A percentile compares a stretch with the other conserved stretches of the same genome.
These are phyloP conservation scores for Russula abietina DNA, from an alignment of 768 basidiomycete genomes.

Conservation along the genomic window DNA sequence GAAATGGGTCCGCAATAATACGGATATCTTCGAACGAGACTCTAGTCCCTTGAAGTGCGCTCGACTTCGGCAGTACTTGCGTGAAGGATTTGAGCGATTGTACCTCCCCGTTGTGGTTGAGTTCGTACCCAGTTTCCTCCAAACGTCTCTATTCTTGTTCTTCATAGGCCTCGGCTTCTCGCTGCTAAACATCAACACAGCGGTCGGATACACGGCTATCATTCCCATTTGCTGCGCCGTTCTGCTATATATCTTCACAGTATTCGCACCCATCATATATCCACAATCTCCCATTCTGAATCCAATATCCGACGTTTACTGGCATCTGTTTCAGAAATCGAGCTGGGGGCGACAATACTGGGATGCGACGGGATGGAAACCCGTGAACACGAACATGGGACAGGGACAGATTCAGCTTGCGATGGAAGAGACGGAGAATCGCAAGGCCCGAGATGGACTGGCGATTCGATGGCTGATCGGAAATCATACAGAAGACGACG, in stretches of 20 bases:
- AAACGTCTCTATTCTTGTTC: not conserved
- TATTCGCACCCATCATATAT: too few species aligned
- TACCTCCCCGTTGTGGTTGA: not conserved
- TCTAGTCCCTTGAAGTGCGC: not conserved
- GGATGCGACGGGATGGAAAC: too few species aligned
- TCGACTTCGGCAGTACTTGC: not conserved
- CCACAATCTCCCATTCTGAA: too few species aligned
- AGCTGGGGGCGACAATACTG: rapidly evolving
- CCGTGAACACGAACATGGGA: too few species aligned
- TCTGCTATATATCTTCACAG: not conserved
- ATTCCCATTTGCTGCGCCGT: not conserved
- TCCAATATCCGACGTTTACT: too few species aligned
- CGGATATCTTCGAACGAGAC: not conserved
- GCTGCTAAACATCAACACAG: not conserved
- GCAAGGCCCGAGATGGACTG: too few species aligned
- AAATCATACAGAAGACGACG: too few species aligned
- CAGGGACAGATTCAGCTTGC: too few species aligned
- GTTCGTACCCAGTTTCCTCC: not conserved
- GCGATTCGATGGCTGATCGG: too few species aligned
- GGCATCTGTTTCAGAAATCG: too few species aligned
- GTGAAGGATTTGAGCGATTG: not conserved
- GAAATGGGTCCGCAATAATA: too few species aligned
- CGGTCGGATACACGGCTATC: not conserved
- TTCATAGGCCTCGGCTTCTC: not conserved
- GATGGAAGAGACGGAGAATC: too few species aligned